phyloP scores from a whole-genome alignment of 2,329 filamentous ascomycete species.

The Penicillium carneum region DNA sequence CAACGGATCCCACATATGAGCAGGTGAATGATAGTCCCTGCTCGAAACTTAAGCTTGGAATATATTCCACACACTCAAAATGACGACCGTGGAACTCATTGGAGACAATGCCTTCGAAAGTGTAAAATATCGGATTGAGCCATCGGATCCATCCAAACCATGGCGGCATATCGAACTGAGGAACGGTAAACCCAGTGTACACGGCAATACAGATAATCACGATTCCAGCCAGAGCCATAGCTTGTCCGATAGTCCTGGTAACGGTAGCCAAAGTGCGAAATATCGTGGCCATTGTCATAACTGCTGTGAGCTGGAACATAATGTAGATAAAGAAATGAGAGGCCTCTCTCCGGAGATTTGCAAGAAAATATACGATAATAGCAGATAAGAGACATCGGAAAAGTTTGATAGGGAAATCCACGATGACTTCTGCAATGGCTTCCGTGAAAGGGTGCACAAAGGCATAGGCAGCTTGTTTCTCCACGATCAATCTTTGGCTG shows the following conservation, averaged over 20 bases:
- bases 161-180: slow-evolving; percentile 52
- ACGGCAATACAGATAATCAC: slow-evolving; percentile 66
- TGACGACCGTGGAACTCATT: slow-evolving; percentile 66
- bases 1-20: slow-evolving; percentile 59
- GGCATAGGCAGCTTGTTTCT: slow-evolving; percentile 87
- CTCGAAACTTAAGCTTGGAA: slow-evolving; percentile 54
- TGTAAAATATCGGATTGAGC: slow-evolving; percentile 70
- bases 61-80: slow-evolving; percentile 63
- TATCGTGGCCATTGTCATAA: slow-evolving; percentile 64
- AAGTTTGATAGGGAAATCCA: slow-evolving; percentile 11
- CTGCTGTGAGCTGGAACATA: background rate
- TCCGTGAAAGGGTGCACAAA: slow-evolving; percentile 78
- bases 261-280: slow-evolving; percentile 67
- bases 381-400: background rate
- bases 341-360: background rate
- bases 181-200: slow-evolving; percentile 70
- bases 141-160: slow-evolving; percentile 74
- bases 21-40: slow-evolving; percentile 57
- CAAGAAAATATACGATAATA: slow-evolving; percentile 11
- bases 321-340: slow-evolving; percentile 12
- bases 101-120: slow-evolving; percentile 66
- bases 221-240: slow-evolving; percentile 64
- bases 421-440: slow-evolving; percentile 64
- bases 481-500: slow-evolving; percentile 74
- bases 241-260: slow-evolving; percentile 68